Evolutionary conservation across 164 flowering plant species (phyloP).

Genomic region (Nymphaea thermarum): DNA sequence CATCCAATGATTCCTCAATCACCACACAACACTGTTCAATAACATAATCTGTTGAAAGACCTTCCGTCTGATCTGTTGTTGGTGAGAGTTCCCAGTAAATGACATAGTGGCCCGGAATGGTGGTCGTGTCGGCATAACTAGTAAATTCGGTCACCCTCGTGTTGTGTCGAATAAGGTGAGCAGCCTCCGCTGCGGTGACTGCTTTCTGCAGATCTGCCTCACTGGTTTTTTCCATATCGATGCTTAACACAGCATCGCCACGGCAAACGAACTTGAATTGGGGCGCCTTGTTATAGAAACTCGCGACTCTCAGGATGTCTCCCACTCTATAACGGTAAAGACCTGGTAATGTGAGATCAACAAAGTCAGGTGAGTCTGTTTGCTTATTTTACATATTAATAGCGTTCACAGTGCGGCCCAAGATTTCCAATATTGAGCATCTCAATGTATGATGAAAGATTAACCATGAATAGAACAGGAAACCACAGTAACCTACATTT

Average conservation of each 20-base stretch:
- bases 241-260: conserved; percentile 18
- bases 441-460: background rate
- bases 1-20: conserved; percentile 60
- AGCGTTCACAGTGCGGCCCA: too few relatives aligned
- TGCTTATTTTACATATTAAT: too few relatives aligned
- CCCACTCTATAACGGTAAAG: conserved; percentile 46
- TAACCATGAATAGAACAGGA: background rate
- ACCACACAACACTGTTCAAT: conserved; percentile 44
- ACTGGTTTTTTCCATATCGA: too few relatives aligned
- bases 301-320: conserved; percentile 51
- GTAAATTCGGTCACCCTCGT: conserved; percentile 65
- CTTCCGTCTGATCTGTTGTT: conserved; percentile 15
- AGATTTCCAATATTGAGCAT: too few relatives aligned
- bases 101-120: conserved; percentile 75
- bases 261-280: conserved; percentile 47
- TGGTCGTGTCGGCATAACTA: conserved; percentile 53
- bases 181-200: conserved; percentile 17
- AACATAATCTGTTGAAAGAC: conserved; percentile 7
- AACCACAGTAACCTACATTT: too few relatives aligned
- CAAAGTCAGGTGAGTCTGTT: background rate
- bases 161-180: conserved; percentile 29
- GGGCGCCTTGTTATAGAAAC: conserved; percentile 60
- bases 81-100: conserved; percentile 54
- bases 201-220: too few relatives aligned
- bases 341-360: background rate